These are phyloP conservation scores for Amanita pseudoporphyria DNA, from an alignment of 768 basidiomycete species.

Conservation along the genomic window DNA sequence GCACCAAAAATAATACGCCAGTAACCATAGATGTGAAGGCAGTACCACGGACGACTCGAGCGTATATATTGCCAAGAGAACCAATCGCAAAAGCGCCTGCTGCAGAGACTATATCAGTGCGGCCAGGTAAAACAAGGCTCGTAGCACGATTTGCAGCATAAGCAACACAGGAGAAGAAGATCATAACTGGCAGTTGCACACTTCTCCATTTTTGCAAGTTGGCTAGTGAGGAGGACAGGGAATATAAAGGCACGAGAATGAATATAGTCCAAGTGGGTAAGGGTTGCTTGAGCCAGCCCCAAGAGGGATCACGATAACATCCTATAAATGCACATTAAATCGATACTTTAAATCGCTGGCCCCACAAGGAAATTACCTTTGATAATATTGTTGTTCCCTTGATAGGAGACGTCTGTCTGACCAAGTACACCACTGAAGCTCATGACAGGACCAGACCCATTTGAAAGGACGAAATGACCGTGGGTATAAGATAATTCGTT, in stretches of 20 bases:
- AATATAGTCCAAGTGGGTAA: conserved; percentile 80
- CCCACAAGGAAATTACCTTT: conserved; percentile 25
- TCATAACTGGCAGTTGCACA: conserved; percentile 69
- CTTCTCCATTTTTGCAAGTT: conserved; percentile 69
- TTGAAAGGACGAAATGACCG: conserved; percentile 41
- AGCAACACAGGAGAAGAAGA: conserved; percentile 64
- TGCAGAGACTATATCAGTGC: conserved; percentile 68
- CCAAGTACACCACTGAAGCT: conserved; percentile 36
- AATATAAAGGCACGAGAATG: conserved; percentile 68
- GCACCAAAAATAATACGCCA: conserved; percentile 84
- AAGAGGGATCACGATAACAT: conserved; percentile 62
- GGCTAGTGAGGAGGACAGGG: conserved; percentile 61
- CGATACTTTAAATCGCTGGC: background rate
- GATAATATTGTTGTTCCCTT: conserved; percentile 34
- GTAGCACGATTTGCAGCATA: conserved; percentile 63
- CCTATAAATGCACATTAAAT: conserved; percentile 27
- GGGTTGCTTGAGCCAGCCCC: conserved; percentile 71
- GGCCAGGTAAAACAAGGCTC: conserved; percentile 49
- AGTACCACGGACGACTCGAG: conserved; percentile 63
- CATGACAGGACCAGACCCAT: conserved; percentile 31
- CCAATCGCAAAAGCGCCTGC: conserved; percentile 74
- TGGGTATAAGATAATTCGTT: conserved; percentile 37
- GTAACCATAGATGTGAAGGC: conserved; percentile 92
- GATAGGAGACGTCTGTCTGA: conserved; percentile 25
- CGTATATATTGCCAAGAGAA: conserved; percentile 74